A percentile compares a stretch with the other conserved stretches of the same genome.
Conservation (phyloP, 2,329 filamentous ascomycete species). For the Verticillium dahliae region DNA sequence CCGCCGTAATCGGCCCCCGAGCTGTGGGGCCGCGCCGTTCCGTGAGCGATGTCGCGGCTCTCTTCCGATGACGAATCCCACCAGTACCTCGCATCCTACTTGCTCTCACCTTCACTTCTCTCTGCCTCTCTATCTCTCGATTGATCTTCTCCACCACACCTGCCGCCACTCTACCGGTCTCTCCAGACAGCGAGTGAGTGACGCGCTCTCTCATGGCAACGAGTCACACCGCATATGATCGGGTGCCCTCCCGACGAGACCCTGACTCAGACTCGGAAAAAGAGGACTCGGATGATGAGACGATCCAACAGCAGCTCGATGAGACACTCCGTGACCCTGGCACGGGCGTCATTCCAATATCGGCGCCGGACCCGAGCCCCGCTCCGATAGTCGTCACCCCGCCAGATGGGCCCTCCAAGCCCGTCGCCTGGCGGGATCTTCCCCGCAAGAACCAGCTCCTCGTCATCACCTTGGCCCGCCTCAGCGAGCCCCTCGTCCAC, state of each 20-base stretch:
- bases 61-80: not conserved
- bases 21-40: not conserved
- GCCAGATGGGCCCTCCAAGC: constrained; percentile 2
- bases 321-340: not conserved
- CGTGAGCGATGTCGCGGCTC: not conserved
- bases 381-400: not conserved
- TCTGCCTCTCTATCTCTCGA: not conserved
- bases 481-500: constrained; percentile 78
- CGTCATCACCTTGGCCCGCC: constrained; percentile 69
- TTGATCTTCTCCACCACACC: not conserved
- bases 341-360: not conserved
- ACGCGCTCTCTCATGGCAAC: not conserved
- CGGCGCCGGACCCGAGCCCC: not conserved
- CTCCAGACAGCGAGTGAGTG: not conserved
- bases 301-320: not conserved
- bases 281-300: not conserved
- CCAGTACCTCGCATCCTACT: too few relatives aligned
- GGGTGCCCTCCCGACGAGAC: not conserved
- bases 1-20: not conserved
- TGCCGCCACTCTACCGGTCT: not conserved
- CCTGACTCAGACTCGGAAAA: not conserved
- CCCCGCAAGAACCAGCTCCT: constrained; percentile 72
- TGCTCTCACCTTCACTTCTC: not conserved
- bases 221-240: not conserved
- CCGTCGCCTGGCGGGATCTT: constrained; percentile 54